These are phyloP conservation scores for Penicillium atrosanguineum DNA, from an alignment of 495 filamentous ascomycete species.

Conservation along the genomic window DNA sequence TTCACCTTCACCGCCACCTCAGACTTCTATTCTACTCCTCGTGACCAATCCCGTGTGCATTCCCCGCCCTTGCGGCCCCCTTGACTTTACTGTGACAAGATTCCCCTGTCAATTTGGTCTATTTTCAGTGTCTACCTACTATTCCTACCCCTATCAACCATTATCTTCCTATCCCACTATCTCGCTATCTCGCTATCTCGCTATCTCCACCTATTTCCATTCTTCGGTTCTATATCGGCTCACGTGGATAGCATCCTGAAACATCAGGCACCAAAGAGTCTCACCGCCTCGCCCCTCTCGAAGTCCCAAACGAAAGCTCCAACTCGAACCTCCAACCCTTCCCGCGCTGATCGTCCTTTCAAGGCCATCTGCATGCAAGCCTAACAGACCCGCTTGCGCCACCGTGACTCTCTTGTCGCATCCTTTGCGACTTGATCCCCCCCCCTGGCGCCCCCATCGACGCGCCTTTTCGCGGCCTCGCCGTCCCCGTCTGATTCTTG, in stretches of 20 bases:
- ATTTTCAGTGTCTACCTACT: neutral
- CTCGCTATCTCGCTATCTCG: neutral
- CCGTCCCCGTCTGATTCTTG: conserved; percentile 23
- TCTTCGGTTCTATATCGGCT: neutral
- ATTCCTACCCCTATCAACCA: neutral
- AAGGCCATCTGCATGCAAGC: conserved; percentile 26
- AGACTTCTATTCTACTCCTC: conserved; percentile 5
- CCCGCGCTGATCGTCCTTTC: conserved; percentile 21
- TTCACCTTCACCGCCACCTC: neutral
- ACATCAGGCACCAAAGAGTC: conserved; percentile 4
- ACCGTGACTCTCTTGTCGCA: conserved; percentile 19
- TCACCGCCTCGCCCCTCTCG: conserved; percentile 35
- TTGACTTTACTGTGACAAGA: neutral
- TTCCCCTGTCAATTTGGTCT: neutral
- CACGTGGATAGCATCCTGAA: conserved; percentile 6
- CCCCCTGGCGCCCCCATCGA: conserved; percentile 27
- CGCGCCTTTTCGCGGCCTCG: conserved; percentile 40
- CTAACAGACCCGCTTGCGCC: conserved; percentile 27
- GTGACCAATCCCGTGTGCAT: conserved; percentile 27
- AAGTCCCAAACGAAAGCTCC: conserved; percentile 22
- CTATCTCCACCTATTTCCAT: neutral
- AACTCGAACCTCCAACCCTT: conserved; percentile 15
- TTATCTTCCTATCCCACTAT: neutral
- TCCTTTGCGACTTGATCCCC: conserved; percentile 16
- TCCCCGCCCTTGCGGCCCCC: conserved; percentile 9